Evolutionary conservation across 2,329 filamentous ascomycete species (phyloP).

Genomic region (Cercospora sp.): DNA sequence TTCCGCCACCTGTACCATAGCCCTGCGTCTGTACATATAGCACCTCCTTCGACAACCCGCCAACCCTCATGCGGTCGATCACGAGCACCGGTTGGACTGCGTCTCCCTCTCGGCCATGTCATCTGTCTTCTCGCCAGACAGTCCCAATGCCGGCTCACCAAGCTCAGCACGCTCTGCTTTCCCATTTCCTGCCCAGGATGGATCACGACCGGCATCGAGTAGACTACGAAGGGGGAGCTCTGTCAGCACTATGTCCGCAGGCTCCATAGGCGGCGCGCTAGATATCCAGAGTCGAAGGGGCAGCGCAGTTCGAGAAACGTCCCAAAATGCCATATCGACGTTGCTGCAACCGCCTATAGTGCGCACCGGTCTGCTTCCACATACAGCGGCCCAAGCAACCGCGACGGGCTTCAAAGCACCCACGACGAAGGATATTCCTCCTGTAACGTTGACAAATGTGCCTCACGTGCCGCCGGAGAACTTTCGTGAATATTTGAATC

Average conservation of each 20-base stretch:
- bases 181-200: slow-evolving; percentile 61
- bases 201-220: slow-evolving; percentile 47
- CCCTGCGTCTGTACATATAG: slow-evolving; percentile 6
- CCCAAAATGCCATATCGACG: slow-evolving; percentile 91
- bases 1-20: neutral
- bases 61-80: slow-evolving; percentile 27
- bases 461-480: slow-evolving; percentile 74
- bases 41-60: neutral
- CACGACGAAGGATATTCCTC: slow-evolving; percentile 85
- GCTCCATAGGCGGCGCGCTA: slow-evolving; percentile 80
- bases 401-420: slow-evolving; percentile 68
- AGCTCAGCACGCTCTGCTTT: slow-evolving; percentile 47
- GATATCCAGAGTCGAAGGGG: slow-evolving; percentile 64
- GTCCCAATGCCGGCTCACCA: slow-evolving; percentile 47
- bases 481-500: slow-evolving; percentile 80
- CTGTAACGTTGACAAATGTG: slow-evolving; percentile 87
- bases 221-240: slow-evolving; percentile 73
- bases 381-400: slow-evolving; percentile 68
- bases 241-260: slow-evolving; percentile 70
- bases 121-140: slow-evolving; percentile 48
- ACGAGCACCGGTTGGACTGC: slow-evolving; percentile 14
- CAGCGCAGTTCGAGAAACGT: slow-evolving; percentile 68
- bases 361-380: slow-evolving; percentile 79
- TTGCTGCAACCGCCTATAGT: slow-evolving; percentile 89
- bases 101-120: slow-evolving; percentile 31